phyloP scores from a whole-genome alignment of 306 rosid species.

The Lathyrus tuberosus region DNA sequence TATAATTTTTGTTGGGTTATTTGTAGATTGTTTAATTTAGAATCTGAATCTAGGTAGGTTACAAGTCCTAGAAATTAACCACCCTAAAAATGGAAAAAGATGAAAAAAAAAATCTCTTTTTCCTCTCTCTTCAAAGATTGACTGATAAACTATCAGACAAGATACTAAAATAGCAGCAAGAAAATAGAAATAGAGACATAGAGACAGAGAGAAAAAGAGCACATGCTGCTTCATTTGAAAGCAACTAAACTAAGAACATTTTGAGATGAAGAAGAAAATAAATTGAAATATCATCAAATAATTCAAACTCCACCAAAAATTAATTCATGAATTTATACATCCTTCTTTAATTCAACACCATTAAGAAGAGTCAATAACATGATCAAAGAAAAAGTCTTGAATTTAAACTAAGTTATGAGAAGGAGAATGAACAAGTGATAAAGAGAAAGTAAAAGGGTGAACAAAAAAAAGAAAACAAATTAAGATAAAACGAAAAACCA shows the following conservation, averaged over 20 bases:
- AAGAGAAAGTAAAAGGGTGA: slow-evolving; percentile 23
- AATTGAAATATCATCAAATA: slow-evolving; percentile 28
- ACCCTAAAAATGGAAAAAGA: slow-evolving; percentile 22
- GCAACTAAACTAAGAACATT: slow-evolving; percentile 42
- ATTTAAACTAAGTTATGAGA: slow-evolving; percentile 57
- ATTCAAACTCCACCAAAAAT: slow-evolving; percentile 41
- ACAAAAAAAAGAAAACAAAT: slow-evolving; percentile 20
- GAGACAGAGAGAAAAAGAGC: slow-evolving; percentile 26
- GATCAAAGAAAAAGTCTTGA: slow-evolving; percentile 52
- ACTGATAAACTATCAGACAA: slow-evolving; percentile 56
- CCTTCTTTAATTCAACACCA: slow-evolving; percentile 47
- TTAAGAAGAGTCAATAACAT: slow-evolving; percentile 22
- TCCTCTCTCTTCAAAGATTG: slow-evolving; percentile 48
- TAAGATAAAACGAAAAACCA: slow-evolving; percentile 38
- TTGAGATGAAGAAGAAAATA: slow-evolving; percentile 24
- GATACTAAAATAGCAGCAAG: slow-evolving; percentile 46
- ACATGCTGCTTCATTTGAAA: slow-evolving; percentile 58
- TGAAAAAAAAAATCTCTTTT: slow-evolving; percentile 20
- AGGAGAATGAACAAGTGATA: slow-evolving; percentile 53
- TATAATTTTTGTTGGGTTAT: slow-evolving; percentile 27
- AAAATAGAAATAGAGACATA: slow-evolving; percentile 30
- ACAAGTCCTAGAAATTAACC: slow-evolving; percentile 33
- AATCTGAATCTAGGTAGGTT: slow-evolving; percentile 49
- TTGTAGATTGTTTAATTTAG: slow-evolving; percentile 35
- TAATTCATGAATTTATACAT: slow-evolving; percentile 59